These are phyloP conservation scores for Eimeria necatrix DNA, from an alignment of 169 alveolate species.

Conservation along the genomic window DNA sequence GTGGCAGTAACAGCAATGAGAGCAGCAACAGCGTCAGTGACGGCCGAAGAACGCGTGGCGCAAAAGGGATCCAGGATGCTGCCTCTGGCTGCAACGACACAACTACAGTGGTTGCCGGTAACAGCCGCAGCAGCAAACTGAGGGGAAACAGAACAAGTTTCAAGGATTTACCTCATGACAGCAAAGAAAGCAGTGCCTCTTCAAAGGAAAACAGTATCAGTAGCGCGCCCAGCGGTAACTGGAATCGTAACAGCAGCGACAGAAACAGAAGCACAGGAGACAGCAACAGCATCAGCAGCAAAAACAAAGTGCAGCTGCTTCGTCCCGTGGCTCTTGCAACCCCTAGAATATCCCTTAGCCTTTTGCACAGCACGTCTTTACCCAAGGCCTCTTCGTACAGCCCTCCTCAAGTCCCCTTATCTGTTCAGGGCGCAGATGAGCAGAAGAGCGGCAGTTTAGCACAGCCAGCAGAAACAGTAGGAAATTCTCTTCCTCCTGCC, in stretches of 20 bases:
- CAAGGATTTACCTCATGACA: neutral
- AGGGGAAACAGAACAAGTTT: neutral
- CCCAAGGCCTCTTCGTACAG: neutral
- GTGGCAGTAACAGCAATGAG: neutral
- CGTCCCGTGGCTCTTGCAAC: neutral
- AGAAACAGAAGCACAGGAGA: neutral
- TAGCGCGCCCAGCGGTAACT: neutral
- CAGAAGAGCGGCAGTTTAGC: neutral
- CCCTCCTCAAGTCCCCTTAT: neutral
- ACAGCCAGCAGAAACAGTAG: neutral
- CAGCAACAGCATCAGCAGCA: conserved; percentile 10
- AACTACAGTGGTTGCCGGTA: neutral
- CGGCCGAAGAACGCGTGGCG: neutral
- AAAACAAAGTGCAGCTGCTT: neutral
- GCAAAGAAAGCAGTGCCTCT: neutral
- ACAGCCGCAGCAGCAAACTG: neutral
- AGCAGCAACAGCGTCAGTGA: neutral
- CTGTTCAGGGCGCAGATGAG: neutral
- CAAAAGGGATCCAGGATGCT: neutral
- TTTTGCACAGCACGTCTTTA: neutral
- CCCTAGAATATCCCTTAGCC: neutral
- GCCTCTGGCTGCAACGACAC: neutral
- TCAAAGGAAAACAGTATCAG: neutral
- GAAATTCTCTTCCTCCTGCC: neutral
- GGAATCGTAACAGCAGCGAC: neutral